phyloP scores from a whole-genome alignment of 2,329 filamentous ascomycete species.

The Berkeleyomyces basicola region DNA sequence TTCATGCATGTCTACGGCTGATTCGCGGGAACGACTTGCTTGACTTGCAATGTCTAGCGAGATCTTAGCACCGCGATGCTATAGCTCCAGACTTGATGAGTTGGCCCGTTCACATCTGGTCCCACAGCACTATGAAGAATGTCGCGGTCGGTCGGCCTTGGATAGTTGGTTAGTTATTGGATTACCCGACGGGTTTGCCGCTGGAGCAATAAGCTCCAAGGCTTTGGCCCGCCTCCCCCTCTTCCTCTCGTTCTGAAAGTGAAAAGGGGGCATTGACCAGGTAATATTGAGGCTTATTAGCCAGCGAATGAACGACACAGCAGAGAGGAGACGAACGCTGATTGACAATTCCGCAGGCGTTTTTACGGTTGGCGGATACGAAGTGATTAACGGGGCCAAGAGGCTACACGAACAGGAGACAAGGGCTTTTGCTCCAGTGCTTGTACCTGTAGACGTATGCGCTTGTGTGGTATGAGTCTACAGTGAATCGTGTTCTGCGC shows the following conservation, averaged over 20 bases:
- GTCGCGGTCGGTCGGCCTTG: not conserved
- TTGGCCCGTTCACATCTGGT: not conserved
- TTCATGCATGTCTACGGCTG: too few species aligned
- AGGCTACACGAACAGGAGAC: not conserved
- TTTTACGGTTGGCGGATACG: not conserved
- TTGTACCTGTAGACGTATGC: too few species aligned
- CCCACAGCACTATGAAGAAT: not conserved
- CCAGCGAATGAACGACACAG: not conserved
- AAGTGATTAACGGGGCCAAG: not conserved
- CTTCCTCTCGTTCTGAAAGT: not conserved
- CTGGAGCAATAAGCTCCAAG: slow-evolving; percentile 2
- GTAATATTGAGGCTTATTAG: not conserved
- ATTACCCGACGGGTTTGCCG: not conserved
- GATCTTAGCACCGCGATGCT: not conserved
- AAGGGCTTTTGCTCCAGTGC: not conserved
- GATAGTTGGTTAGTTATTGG: not conserved
- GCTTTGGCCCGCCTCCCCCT: not conserved
- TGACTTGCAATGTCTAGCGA: not conserved
- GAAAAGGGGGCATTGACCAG: not conserved
- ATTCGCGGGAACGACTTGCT: too few species aligned
- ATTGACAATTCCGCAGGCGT: not conserved
- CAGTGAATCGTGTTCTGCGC: too few species aligned
- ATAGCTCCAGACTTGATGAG: not conserved
- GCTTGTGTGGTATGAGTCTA: too few species aligned
- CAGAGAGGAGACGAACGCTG: not conserved